Percentiles rank a stretch among this genome's conserved stretches.
Conservation (phyloP, 768 basidiomycete species). For the Mycena rebaudengoi region DNA sequence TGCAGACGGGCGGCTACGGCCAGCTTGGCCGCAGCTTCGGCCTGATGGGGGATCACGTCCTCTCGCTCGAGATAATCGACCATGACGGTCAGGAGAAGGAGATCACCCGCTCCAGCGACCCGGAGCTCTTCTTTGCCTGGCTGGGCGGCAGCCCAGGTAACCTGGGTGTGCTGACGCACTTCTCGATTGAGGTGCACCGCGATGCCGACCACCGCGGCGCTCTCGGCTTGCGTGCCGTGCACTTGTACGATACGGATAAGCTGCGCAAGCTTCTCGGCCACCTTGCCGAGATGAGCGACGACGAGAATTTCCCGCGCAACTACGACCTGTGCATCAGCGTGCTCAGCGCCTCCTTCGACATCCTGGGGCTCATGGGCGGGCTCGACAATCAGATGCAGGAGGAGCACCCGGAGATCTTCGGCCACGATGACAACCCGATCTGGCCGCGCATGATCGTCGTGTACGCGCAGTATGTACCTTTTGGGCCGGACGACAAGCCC, state of each 20-base stretch:
- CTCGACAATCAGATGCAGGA: neutral
- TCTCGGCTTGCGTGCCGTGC: conserved; percentile 12
- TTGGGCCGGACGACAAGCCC: conserved; percentile 9
- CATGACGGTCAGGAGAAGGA: conserved; percentile 5
- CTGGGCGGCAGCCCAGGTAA: conserved; percentile 16
- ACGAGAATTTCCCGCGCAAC: conserved; percentile 8
- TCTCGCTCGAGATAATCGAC: conserved; percentile 19
- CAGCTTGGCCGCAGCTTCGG: conserved; percentile 18
- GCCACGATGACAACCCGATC: neutral
- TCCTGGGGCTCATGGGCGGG: conserved; percentile 3
- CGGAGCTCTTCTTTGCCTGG: conserved; percentile 15
- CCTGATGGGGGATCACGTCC: conserved; percentile 11
- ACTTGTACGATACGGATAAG: conserved; percentile 6
- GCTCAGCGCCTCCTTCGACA: conserved; percentile 11
- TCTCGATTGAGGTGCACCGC: conserved; percentile 8
- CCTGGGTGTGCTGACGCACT: conserved; percentile 18
- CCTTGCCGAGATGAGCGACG: conserved; percentile 17
- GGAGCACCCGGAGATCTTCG: conserved; percentile 6
- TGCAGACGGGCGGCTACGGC: conserved; percentile 18
- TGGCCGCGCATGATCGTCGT: conserved; percentile 13
- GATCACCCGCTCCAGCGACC: conserved; percentile 10
- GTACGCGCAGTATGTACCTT: conserved; percentile 6
- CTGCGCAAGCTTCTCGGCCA: conserved; percentile 9
- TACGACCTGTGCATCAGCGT: conserved; percentile 17
- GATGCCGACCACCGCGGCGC: conserved; percentile 12